Conservation (phyloP, 164 flowering plant species). For the Chimonanthus praecox region DNA sequence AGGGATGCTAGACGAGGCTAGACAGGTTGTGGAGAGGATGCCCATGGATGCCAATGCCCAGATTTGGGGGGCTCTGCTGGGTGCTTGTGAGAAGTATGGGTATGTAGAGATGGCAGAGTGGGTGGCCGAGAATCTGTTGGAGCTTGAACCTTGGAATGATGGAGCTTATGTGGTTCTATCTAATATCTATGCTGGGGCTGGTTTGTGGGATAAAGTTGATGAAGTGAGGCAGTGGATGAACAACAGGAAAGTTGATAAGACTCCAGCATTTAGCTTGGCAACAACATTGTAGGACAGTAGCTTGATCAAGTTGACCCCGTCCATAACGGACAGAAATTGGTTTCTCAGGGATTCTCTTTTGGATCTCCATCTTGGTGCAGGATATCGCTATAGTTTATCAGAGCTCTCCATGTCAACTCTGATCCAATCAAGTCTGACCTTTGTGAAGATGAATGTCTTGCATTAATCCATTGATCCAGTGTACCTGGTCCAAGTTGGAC, state of each 20-base stretch:
- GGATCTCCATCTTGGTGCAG: no score
- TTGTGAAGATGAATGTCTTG: no score
- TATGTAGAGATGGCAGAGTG: conserved; percentile 55
- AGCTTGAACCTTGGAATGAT: conserved; percentile 65
- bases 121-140: conserved; percentile 48
- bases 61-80: conserved; percentile 56
- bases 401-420: no score
- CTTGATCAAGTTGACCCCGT: background rate
- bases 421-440: no score
- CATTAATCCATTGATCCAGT: no score
- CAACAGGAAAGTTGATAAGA: conserved; percentile 35
- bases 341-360: no score
- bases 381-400: no score
- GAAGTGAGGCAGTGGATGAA: conserved; percentile 43
- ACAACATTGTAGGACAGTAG: background rate
- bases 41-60: conserved; percentile 48
- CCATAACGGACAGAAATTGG: no score
- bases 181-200: conserved; percentile 55
- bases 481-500: no score
- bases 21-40: conserved; percentile 44
- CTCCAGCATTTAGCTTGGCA: conserved; percentile 23
- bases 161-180: conserved; percentile 64
- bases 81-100: conserved; percentile 54
- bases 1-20: conserved; percentile 57
- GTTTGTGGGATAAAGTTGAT: conserved; percentile 56